Percentiles rank a stretch among this genome's conserved stretches.
These are phyloP conservation scores for Hordeum vulgare DNA, from an alignment of 176 grass and related monocot genomes.

Conservation along the genomic window DNA sequence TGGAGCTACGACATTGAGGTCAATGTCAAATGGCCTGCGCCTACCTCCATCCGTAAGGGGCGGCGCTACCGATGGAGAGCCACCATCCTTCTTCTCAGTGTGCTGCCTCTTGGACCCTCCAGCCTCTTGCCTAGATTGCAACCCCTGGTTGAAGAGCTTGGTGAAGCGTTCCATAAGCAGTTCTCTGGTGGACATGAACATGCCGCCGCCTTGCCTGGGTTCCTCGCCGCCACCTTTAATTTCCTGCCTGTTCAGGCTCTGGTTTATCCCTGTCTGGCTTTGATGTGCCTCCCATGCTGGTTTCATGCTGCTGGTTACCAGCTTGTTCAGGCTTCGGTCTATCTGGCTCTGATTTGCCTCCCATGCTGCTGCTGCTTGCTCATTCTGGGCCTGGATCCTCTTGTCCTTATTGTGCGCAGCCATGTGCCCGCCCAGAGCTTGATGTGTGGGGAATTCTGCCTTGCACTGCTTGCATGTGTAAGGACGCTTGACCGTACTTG, in stretches of 20 bases:
- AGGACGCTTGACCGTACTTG: not conserved
- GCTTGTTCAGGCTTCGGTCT: not conserved
- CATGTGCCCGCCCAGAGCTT: slow-evolving; percentile 44
- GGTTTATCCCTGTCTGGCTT: not conserved
- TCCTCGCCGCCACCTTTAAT: too few relatives aligned
- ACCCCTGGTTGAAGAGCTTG: not conserved
- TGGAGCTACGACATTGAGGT: slow-evolving; percentile 20
- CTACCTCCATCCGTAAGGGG: not conserved
- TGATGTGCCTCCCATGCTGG: not conserved
- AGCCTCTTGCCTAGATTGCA: not conserved
- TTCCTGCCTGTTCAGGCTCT: not conserved
- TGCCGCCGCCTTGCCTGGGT: not conserved
- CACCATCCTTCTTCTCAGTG: not conserved
- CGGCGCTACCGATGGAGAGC: not conserved
- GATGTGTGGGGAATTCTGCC: slow-evolving; percentile 15
- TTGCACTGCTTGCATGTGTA: slow-evolving; percentile 42
- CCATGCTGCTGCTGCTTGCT: not conserved
- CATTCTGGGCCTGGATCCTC: not conserved
- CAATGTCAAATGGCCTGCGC: not conserved
- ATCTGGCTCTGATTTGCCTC: not conserved
- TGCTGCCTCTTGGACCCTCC: not conserved
- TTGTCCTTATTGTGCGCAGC: slow-evolving; percentile 25
- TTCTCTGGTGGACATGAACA: not conserved
- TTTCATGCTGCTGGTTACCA: not conserved
- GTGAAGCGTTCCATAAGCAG: not conserved